phyloP scores from a whole-genome alignment of 176 grass and related monocot species.

The Phragmites australis region DNA sequence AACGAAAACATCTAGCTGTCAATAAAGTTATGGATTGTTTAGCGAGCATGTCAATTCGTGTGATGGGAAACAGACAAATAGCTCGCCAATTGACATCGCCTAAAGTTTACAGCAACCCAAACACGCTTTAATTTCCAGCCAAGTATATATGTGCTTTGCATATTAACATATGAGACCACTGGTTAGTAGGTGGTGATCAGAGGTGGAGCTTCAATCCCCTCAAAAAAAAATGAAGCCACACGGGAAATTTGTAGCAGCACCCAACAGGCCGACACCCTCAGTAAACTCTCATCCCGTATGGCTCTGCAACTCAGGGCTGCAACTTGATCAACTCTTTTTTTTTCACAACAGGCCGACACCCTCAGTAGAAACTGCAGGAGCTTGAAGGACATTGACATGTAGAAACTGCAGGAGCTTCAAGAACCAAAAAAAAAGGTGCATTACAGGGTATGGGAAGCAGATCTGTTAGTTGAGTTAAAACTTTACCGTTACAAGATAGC shows the following conservation, averaged over 20 bases:
- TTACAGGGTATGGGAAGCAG: slow-evolving; percentile 27
- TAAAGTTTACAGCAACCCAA: background rate
- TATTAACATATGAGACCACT: background rate
- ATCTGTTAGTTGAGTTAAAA: slow-evolving; percentile 47
- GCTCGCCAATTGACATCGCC: background rate
- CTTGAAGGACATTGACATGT: slow-evolving; percentile 16
- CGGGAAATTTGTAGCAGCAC: background rate
- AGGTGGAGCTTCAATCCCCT: background rate
- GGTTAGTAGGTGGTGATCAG: background rate
- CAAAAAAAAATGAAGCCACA: background rate
- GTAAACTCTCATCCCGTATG: background rate
- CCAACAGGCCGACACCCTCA: background rate
- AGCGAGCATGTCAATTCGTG: background rate
- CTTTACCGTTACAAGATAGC: slow-evolving; percentile 48
- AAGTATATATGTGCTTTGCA: background rate
- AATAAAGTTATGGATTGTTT: background rate
- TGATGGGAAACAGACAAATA: background rate
- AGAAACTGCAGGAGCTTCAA: slow-evolving; percentile 2
- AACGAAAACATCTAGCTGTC: background rate
- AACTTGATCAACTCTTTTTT: background rate
- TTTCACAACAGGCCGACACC: no score
- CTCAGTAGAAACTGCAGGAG: background rate
- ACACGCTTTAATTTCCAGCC: no score
- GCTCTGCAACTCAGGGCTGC: background rate
- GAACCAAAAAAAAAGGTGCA: slow-evolving; percentile 19